Conservation (phyloP, 352 stramenopile species). For the Ochromonadaceae sp. region DNA sequence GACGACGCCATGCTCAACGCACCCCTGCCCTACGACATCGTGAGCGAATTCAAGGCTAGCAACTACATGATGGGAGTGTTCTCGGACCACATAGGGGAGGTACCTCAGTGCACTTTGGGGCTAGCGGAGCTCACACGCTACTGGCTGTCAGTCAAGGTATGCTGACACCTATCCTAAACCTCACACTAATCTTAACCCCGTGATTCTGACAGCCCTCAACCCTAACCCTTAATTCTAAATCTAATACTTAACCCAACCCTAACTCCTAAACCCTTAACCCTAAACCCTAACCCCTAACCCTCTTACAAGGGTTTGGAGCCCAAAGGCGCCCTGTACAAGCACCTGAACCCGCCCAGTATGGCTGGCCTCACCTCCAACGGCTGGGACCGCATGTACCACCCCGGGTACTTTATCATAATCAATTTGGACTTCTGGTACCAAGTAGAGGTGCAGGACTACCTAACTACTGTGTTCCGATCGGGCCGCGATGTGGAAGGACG, state of each 20-base stretch:
- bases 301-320: too few species aligned
- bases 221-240: too few species aligned
- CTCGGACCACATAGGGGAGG: slow-evolving; percentile 10
- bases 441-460: background rate
- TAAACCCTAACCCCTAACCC: too few species aligned
- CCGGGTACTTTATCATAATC: slow-evolving; percentile 8
- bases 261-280: too few species aligned
- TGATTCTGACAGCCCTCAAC: too few species aligned
- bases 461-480: background rate
- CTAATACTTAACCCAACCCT: too few species aligned
- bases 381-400: slow-evolving; percentile 11
- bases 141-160: background rate
- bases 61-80: slow-evolving; percentile 4
- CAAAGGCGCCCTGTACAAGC: background rate
- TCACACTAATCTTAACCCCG: too few species aligned
- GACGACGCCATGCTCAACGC: slow-evolving; percentile 3
- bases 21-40: background rate
- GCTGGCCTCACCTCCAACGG: background rate
- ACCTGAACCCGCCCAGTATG: background rate
- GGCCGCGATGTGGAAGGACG: slow-evolving; percentile 10
- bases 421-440: background rate
- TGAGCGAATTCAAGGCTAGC: background rate
- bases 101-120: background rate
- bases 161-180: too few species aligned
- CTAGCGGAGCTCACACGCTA: slow-evolving; percentile 3